Evolutionary conservation across 768 basidiomycete species (phyloP), one percentile per base, ranked within the genome.

Genomic region (Auricularia heimuer): DNA sequence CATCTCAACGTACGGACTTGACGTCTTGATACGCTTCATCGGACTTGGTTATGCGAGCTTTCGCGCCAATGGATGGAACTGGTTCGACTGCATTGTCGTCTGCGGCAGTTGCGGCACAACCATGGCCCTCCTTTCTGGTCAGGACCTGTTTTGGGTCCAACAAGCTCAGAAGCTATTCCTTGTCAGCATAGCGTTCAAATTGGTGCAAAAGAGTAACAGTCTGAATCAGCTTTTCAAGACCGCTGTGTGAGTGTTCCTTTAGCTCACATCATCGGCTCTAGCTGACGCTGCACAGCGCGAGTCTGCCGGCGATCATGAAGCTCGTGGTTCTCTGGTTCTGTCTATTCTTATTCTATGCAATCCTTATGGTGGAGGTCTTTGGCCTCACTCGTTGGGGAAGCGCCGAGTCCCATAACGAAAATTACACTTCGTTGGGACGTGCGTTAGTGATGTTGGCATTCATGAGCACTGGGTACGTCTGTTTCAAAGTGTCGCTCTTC

Each of bases 141-240:
- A 85, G 67, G 75, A 73, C 3, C 64, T 65, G 0, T 44, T 68
- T 8, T 14, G 68, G 65, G 77, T 81, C 18, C 78, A 86, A 67
- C 88, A 92, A 67, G 78, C 92, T 1, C 89, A 94, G 70, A 93
- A 94, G 75, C 80, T 98, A 10, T 98, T 98, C 76, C 82, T 98
- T 35, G 94, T 95, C 70, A 85, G 88, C 70, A 92, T 98, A 65
- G 87, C 92, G 0, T 89, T 98, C 82, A 98, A 98, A 74, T 83
- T 98, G 11, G 91, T 97, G 0, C 92, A 98, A 71, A 82, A 90
- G 51, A 88, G 88, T 66, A 87, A 92, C 71, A 86, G 85, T 67
- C 78, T 98, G 67, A 98, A 98, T 71, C 92, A 95, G 77, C 80
- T 98, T 18, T 98, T 98, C 83, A 98, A 98, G 78, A 97, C 94